phyloP scores from a whole-genome alignment of 768 basidiomycete genomes.

The Termitomyces sp. region DNA sequence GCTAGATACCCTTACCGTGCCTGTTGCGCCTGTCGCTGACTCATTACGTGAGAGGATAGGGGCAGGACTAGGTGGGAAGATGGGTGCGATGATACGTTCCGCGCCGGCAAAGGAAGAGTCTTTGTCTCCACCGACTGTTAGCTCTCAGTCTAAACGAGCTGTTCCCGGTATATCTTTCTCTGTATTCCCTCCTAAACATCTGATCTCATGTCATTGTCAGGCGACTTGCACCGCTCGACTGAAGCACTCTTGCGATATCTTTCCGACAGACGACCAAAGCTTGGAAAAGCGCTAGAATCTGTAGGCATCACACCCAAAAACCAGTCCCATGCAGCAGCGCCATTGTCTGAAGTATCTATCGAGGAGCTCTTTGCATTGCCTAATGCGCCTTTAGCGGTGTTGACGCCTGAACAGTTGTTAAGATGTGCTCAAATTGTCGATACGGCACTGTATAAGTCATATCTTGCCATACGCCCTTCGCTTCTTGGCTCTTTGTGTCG shows the following conservation, averaged over 20 bases:
- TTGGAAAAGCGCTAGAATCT: constrained; percentile 67
- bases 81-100: constrained; percentile 45
- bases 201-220: constrained; percentile 22
- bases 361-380: constrained; percentile 78
- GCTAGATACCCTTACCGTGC: constrained; percentile 25
- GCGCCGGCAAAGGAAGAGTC: constrained; percentile 56
- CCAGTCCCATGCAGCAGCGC: constrained; percentile 61
- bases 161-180: constrained; percentile 21
- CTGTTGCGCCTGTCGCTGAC: constrained; percentile 26
- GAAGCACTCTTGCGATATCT: constrained; percentile 87
- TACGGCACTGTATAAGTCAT: constrained; percentile 92
- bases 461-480: constrained; percentile 73
- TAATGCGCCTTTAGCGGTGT: constrained; percentile 58
- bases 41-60: constrained; percentile 48
- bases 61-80: constrained; percentile 28
- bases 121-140: constrained; percentile 49
- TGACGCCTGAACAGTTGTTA: constrained; percentile 81
- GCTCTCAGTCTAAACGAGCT: constrained; percentile 23
- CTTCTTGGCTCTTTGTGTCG: constrained; percentile 85
- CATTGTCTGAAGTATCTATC: constrained; percentile 65
- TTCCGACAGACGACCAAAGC: constrained; percentile 84
- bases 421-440: constrained; percentile 92
- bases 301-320: constrained; percentile 62
- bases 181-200: not conserved
- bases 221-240: constrained; percentile 64